phyloP scores from a whole-genome alignment of 768 basidiomycete species.

The Auricularia auricula-judae region DNA sequence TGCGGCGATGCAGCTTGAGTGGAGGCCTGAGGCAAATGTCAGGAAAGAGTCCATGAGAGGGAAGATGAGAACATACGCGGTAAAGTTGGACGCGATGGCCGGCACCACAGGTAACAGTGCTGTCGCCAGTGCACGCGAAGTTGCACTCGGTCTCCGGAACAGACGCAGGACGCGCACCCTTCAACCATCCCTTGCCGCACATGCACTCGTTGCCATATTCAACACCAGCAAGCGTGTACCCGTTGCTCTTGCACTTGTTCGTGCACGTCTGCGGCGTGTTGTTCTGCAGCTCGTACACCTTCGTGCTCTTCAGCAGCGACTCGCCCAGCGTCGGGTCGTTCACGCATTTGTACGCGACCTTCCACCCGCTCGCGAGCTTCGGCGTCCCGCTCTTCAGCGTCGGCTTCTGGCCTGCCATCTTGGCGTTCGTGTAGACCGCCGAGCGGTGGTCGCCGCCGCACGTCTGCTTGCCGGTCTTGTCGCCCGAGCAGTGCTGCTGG shows the following conservation, averaged over 20 bases:
- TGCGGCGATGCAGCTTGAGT: too few relatives aligned
- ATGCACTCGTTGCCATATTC: background rate
- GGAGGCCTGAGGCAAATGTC: too few relatives aligned
- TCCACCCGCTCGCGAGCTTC: background rate
- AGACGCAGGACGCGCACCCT: too few relatives aligned
- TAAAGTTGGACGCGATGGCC: background rate
- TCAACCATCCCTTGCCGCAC: background rate
- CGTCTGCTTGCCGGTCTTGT: background rate
- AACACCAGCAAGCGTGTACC: background rate
- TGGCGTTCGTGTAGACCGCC: background rate
- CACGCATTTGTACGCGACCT: background rate
- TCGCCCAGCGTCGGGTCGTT: background rate
- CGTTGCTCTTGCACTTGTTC: background rate
- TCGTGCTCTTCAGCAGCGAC: background rate
- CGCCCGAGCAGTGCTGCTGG: too few relatives aligned
- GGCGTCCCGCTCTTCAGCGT: background rate
- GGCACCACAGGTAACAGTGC: too few relatives aligned
- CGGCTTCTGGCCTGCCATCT: background rate
- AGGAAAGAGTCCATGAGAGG: too few relatives aligned
- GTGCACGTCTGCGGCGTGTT: background rate
- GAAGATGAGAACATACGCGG: too few relatives aligned
- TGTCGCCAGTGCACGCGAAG: too few relatives aligned
- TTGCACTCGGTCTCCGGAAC: too few relatives aligned
- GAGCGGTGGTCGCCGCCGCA: background rate
- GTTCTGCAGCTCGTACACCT: background rate